Evolutionary conservation across 2,329 filamentous ascomycete species (phyloP).

Genomic region (Aspergillus aculeatinus): DNA sequence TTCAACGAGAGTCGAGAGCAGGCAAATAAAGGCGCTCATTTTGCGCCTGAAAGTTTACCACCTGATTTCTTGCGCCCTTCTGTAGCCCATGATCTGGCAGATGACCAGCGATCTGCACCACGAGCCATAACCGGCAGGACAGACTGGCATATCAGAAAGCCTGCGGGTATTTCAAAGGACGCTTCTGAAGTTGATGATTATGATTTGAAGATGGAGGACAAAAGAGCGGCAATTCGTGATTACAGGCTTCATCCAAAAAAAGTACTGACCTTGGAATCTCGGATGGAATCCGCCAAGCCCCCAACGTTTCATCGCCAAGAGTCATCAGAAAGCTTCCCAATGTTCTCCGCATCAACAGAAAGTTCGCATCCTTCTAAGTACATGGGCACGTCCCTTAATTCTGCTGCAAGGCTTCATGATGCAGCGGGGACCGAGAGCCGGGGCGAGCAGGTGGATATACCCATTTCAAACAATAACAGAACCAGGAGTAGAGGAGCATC

Average conservation of each 20-base stretch:
- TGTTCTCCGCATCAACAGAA: conserved; percentile 63
- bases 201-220: conserved; percentile 43
- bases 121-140: conserved; percentile 39
- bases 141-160: conserved; percentile 37
- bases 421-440: conserved; percentile 19
- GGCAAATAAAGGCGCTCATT: conserved; percentile 25
- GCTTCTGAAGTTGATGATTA: conserved; percentile 39
- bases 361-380: conserved; percentile 55
- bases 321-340: conserved; percentile 62
- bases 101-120: conserved; percentile 42
- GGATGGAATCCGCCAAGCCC: conserved; percentile 30
- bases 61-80: conserved; percentile 26
- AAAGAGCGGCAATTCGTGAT: conserved; percentile 45
- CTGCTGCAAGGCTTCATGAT: conserved; percentile 29
- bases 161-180: conserved; percentile 27
- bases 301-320: conserved; percentile 51
- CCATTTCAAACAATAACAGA: conserved; percentile 3
- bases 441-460: conserved; percentile 21
- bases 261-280: conserved; percentile 50
- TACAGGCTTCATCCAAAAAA: conserved; percentile 53
- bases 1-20: conserved; percentile 25
- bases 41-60: conserved; percentile 22
- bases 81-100: conserved; percentile 22
- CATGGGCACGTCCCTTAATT: conserved; percentile 51
- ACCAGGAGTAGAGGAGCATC: conserved; percentile 11